Evolutionary conservation across 306 rosid genomes (phyloP).

Genomic region (Vigna angularis): DNA sequence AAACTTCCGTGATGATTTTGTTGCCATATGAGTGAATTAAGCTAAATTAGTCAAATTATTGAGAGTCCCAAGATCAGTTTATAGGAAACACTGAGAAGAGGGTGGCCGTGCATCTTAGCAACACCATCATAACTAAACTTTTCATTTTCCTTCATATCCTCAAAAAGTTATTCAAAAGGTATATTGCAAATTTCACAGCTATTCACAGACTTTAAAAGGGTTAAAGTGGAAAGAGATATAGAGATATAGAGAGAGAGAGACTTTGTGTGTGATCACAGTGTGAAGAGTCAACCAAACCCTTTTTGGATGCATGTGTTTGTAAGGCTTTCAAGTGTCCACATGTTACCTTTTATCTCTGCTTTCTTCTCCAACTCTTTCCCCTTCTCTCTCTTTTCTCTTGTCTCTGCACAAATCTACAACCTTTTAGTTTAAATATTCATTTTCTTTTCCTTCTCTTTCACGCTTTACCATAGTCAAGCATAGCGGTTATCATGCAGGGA

Average conservation of each 20-base stretch:
- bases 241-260: neutral
- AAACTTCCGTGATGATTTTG: slow-evolving; percentile 36
- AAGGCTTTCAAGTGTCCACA: slow-evolving; percentile 93
- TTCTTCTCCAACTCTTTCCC: neutral
- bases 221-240: slow-evolving; percentile 29
- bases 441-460: slow-evolving; percentile 8
- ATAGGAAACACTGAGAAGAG: slow-evolving; percentile 17
- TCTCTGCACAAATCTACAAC: slow-evolving; percentile 43
- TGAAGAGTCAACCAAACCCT: slow-evolving; percentile 77
- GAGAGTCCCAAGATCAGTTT: slow-evolving; percentile 28
- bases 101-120: slow-evolving; percentile 38
- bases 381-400: slow-evolving; percentile 7
- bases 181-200: slow-evolving; percentile 40
- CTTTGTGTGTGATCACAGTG: slow-evolving; percentile 1
- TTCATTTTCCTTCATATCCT: slow-evolving; percentile 39
- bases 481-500: slow-evolving; percentile 63
- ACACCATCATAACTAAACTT: slow-evolving; percentile 43
- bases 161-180: slow-evolving; percentile 46
- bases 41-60: slow-evolving; percentile 29
- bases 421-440: neutral
- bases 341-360: slow-evolving; percentile 58
- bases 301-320: slow-evolving; percentile 82
- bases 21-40: slow-evolving; percentile 18
- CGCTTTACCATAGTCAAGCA: slow-evolving; percentile 23
- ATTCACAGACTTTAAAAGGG: slow-evolving; percentile 43